These are phyloP conservation scores for Orbilia ellipsospora DNA, from an alignment of 2,329 filamentous ascomycete genomes.

Conservation along the genomic window DNA sequence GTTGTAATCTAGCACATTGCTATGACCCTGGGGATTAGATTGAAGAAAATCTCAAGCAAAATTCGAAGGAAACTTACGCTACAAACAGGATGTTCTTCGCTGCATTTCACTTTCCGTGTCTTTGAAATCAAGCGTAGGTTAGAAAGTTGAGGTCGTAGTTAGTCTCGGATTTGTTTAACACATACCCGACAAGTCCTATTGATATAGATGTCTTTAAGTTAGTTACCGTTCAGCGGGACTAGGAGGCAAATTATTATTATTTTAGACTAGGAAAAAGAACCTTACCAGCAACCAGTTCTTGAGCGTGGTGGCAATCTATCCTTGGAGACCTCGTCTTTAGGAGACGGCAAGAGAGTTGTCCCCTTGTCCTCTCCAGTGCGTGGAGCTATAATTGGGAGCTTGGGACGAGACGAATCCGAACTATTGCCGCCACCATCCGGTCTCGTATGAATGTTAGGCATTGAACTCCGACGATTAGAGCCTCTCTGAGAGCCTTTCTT, in stretches of 20 bases:
- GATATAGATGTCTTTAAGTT: constrained; percentile 55
- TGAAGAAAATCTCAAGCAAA: background rate
- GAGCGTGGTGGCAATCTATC: constrained; percentile 60
- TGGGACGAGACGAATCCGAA: constrained; percentile 48
- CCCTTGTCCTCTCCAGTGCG: constrained; percentile 50
- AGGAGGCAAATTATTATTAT: constrained; percentile 22
- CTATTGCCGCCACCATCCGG: constrained; percentile 29
- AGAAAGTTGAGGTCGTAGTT: no score
- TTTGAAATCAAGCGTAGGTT: constrained; percentile 10
- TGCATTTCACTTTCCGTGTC: constrained; percentile 67
- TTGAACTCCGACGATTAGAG: constrained; percentile 41
- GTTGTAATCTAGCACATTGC: constrained; percentile 69
- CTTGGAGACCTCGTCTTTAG: constrained; percentile 40
- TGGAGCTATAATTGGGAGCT: constrained; percentile 52
- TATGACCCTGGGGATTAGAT: constrained; percentile 56
- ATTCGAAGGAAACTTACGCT: constrained; percentile 63
- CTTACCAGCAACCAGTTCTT: constrained; percentile 61
- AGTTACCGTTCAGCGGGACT: constrained; percentile 39
- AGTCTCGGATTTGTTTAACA: constrained; percentile 15
- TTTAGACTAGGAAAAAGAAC: constrained; percentile 16
- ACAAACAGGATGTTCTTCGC: constrained; percentile 68
- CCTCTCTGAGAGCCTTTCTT: constrained; percentile 29
- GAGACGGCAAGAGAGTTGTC: constrained; percentile 22
- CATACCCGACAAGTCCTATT: constrained; percentile 59
- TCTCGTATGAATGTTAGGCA: constrained; percentile 48